These are phyloP conservation scores for Fusarium sp. DNA, from an alignment of 2,329 filamentous ascomycete species.

Conservation along the genomic window DNA sequence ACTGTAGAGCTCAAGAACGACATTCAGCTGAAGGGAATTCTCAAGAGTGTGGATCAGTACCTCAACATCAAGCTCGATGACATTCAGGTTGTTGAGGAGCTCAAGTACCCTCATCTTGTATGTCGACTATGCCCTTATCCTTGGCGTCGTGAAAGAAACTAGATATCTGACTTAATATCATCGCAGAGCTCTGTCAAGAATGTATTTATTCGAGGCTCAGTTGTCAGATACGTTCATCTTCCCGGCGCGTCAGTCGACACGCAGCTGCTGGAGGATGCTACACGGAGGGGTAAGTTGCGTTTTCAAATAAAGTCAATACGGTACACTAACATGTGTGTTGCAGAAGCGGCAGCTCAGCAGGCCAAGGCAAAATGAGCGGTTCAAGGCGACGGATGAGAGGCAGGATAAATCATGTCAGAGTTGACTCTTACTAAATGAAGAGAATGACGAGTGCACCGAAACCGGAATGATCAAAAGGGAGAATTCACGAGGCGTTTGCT, in stretches of 20 bases:
- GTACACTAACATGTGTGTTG: constrained; percentile 17
- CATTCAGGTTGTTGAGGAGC: constrained; percentile 90
- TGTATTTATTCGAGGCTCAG: constrained; percentile 93
- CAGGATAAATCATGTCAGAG: constrained; percentile 12
- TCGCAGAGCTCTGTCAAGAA: constrained; percentile 83
- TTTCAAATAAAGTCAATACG: not conserved
- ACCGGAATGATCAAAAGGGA: constrained; percentile 34
- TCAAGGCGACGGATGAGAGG: not conserved
- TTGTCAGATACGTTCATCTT: constrained; percentile 92
- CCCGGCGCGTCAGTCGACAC: constrained; percentile 86
- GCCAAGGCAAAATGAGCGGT: constrained; percentile 64
- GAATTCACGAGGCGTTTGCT: constrained; percentile 44
- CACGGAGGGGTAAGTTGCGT: constrained; percentile 75
- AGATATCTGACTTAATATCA: not conserved
- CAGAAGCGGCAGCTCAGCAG: constrained; percentile 69
- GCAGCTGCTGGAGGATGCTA: constrained; percentile 89
- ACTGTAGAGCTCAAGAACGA: constrained; percentile 99
- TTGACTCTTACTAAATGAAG: constrained; percentile 4
- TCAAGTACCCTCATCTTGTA: constrained; percentile 96
- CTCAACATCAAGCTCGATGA: constrained; percentile 99
- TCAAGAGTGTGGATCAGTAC: constrained; percentile 99
- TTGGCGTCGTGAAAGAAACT: not conserved
- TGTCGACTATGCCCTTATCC: constrained; percentile 37
- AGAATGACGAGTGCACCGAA: constrained; percentile 30
- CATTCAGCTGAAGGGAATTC: constrained; percentile 92